phyloP scores from a whole-genome alignment of 2,329 filamentous ascomycete genomes.

The Hypoxylon sp. region DNA sequence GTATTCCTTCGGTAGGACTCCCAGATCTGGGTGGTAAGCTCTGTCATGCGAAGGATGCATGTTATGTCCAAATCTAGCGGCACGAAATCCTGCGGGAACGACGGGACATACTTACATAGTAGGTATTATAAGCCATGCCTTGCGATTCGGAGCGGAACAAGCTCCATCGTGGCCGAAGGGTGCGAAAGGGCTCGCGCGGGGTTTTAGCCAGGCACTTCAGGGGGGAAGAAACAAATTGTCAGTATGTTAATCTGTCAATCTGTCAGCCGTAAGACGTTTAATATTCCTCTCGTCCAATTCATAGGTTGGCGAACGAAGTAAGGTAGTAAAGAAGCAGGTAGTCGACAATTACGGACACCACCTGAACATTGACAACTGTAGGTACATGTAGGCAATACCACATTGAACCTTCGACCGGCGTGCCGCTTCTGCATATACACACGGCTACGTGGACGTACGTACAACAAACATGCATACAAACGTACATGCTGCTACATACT shows the following conservation, averaged over 20 bases:
- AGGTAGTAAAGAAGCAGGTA: background rate
- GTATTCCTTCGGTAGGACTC: conserved; percentile 32
- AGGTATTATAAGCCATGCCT: background rate
- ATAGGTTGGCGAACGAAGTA: conserved; percentile 32
- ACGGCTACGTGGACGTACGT: conserved; percentile 39
- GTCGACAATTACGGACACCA: conserved; percentile 9
- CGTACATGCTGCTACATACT: conserved; percentile 9
- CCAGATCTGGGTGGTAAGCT: conserved; percentile 26
- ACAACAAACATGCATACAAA: conserved; percentile 16
- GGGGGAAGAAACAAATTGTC: conserved; percentile 29
- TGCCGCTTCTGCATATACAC: conserved; percentile 31
- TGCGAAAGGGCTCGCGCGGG: conserved; percentile 12
- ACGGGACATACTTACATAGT: conserved; percentile 17
- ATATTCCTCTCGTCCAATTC: conserved; percentile 19
- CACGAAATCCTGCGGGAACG: conserved; percentile 34
- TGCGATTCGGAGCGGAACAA: conserved; percentile 13
- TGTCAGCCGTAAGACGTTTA: conserved; percentile 40
- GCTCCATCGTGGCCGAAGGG: background rate
- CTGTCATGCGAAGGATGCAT: conserved; percentile 31
- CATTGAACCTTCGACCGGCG: conserved; percentile 25
- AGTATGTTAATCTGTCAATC: background rate
- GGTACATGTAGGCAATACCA: conserved; percentile 28
- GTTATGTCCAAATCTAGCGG: conserved; percentile 28
- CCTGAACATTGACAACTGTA: conserved; percentile 26
- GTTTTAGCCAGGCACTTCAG: conserved; percentile 26